Conservation (phyloP, 2,329 filamentous ascomycete species). For the Stemphylium vesicarium region DNA sequence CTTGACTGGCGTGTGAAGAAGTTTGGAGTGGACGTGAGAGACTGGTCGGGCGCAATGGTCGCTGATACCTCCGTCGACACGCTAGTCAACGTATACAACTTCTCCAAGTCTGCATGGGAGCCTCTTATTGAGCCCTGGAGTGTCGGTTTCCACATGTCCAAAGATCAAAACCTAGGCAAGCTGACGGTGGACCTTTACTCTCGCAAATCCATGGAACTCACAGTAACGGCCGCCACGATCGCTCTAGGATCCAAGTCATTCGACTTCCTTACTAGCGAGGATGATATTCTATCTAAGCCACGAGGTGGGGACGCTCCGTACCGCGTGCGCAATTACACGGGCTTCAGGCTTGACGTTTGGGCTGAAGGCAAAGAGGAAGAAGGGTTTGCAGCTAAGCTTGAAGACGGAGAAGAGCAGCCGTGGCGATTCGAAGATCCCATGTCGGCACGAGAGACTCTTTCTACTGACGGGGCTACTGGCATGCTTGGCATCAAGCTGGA, state of each 20-base stretch:
- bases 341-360: slow-evolving; percentile 86
- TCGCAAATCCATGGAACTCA: slow-evolving; percentile 88
- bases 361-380: slow-evolving; percentile 71
- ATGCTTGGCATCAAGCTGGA: slow-evolving; percentile 84
- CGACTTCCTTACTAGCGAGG: slow-evolving; percentile 83
- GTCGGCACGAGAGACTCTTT: slow-evolving; percentile 91
- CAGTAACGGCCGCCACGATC: slow-evolving; percentile 90
- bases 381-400: slow-evolving; percentile 76
- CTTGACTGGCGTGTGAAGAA: slow-evolving; percentile 92
- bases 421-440: slow-evolving; percentile 98
- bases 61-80: slow-evolving; percentile 91
- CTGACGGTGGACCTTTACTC: slow-evolving; percentile 87
- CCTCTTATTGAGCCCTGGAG: slow-evolving; percentile 96
- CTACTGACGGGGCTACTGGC: slow-evolving; percentile 80
- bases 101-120: slow-evolving; percentile 98
- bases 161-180: slow-evolving; percentile 74
- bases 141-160: slow-evolving; percentile 86
- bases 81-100: slow-evolving; percentile 97
- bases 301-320: slow-evolving; percentile 91
- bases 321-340: slow-evolving; percentile 91
- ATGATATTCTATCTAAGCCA: slow-evolving; percentile 92
- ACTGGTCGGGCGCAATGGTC: slow-evolving; percentile 89
- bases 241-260: slow-evolving; percentile 92
- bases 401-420: slow-evolving; percentile 87
- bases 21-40: slow-evolving; percentile 81